Conservation (phyloP, 345 rosid genomes). For the Raphanus sativus region DNA sequence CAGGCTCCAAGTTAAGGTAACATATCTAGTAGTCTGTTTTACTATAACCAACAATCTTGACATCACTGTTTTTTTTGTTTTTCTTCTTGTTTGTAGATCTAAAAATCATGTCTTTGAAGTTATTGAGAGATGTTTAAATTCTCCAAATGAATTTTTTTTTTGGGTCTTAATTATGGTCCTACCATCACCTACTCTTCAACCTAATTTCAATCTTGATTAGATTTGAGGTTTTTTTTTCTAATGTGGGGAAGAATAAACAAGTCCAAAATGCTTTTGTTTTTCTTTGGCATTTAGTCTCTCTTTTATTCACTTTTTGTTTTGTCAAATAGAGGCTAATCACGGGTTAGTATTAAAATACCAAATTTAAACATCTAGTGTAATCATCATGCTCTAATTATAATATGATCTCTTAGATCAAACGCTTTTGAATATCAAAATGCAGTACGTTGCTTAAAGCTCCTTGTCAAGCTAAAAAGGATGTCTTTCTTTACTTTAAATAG, state of each 20-base stretch:
- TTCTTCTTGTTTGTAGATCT: constrained; percentile 16
- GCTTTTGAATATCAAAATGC: constrained; percentile 26
- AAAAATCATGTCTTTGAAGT: background rate
- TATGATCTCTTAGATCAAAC: constrained; percentile 15
- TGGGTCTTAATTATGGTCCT: constrained; percentile 35
- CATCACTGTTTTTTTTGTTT: background rate
- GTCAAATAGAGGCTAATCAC: constrained; percentile 19
- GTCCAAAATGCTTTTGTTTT: constrained; percentile 32
- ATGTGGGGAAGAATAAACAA: constrained; percentile 23
- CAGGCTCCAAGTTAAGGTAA: constrained; percentile 98
- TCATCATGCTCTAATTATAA: constrained; percentile 26
- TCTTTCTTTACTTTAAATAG: constrained; percentile 19
- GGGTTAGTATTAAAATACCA: constrained; percentile 15
- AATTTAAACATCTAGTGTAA: constrained; percentile 14
- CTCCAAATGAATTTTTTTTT: constrained; percentile 3
- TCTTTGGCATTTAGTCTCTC: constrained; percentile 36
- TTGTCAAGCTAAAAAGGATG: constrained; percentile 22
- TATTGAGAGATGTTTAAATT: background rate
- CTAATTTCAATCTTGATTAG: constrained; percentile 30
- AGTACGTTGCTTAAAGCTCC: constrained; percentile 37
- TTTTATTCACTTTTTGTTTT: constrained; percentile 32
- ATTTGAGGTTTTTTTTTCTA: background rate
- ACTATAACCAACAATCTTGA: background rate
- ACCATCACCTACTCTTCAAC: constrained; percentile 33
- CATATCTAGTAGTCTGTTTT: background rate